Evolutionary conservation across 352 stramenopile genomes (phyloP), one percentile per base, ranked within the genome.

Genomic region (Aphanomyces astaci): DNA sequence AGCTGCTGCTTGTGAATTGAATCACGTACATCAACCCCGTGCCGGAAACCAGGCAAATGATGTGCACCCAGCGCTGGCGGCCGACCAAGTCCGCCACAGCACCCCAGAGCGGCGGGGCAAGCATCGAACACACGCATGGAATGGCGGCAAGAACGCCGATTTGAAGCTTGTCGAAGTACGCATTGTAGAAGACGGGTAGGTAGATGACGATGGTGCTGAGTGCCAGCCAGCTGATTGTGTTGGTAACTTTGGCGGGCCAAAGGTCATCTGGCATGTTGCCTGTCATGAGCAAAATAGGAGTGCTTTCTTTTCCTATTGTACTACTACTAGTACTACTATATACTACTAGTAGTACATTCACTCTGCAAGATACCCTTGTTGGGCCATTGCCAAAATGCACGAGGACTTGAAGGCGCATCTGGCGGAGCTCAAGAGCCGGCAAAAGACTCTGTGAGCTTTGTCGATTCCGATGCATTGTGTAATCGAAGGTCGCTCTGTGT

Each of bases 171-270:
- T 78, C 72, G 45, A 79, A 85, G 72, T 85, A 64, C 24, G 77
- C 63, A 27, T 68, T 80, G 55, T 72, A 74, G 51, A 83, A 68
- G 4, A 68, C 39, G 22, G 77, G 78, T 33, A 94, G 70, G 71
- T 87, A 94, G 72, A 92, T 92, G 52, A 83, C 66, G 59, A 89
- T 76, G 43, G 84, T 79, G 71, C 84, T 92, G 51, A 76, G 74
- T 65, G 77, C 86, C 43, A 78, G 76, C 25, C 77, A 84, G 73
- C 75, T 85, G 51, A 90, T 52, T 62, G 78, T 75, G 78, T 91
- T 92, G 81, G 90, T 89, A 73, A 78, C 75, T 72, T 94, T 94
- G 62, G 84, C 77, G 57, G 87, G 79, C 78, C 17, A 30, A 28
- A 59, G 51, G 13, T 39, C 27, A 28, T 59, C 51, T 32, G 15